Evolutionary conservation across 371 early-diverging fungal species (phyloP), one percentile per base, ranked within the genome.

Genomic region (Mycotypha africana): DNA sequence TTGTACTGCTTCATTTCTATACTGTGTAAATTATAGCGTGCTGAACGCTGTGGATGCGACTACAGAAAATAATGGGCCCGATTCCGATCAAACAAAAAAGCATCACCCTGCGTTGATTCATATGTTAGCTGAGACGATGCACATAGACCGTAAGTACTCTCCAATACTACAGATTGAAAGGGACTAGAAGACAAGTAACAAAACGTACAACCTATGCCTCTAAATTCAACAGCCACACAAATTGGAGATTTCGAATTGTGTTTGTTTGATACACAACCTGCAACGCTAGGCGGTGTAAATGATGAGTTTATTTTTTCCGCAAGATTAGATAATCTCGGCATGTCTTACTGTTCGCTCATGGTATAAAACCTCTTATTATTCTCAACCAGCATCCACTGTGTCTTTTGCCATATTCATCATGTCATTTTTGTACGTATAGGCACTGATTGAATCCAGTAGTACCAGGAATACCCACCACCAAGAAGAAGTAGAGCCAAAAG

Each of bases 201-300:
- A n/a, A n/a, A n/a, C n/a, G n/a, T n/a, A n/a, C n/a, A n/a, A n/a
- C n/a, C n/a, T n/a, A n/a, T n/a, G n/a, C n/a, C n/a, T n/a, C n/a
- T n/a, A n/a, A n/a, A n/a, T n/a, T n/a, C n/a, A n/a, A 23, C 47
- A 78, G 89, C 71, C 12, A 66, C 71, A 5, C 74, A 85, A 49
- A 90, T 97, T 49, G 60, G 79, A n/a, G 95, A 95, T 69, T 88
- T 95, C 77, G 97, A 98, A 58, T 74, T 98, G 9, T 92, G 93
- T 64, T 73, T 98, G 32, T 94, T 84, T 59, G 97, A 66, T 35
- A 58, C 51, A n/a, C 67, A 93, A 56, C 80, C 83, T 26, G 78
- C 95, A 19, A 62, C 76, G 14, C 74, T 93, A 42, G 95, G 93
- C 47, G 96, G 97, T 11, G 76, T 82, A 10, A 73, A 78, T 60